Base-by-base conservation (phyloP, 176 grass and related monocot genomes). In the Zoysia pacifica region DNA sequence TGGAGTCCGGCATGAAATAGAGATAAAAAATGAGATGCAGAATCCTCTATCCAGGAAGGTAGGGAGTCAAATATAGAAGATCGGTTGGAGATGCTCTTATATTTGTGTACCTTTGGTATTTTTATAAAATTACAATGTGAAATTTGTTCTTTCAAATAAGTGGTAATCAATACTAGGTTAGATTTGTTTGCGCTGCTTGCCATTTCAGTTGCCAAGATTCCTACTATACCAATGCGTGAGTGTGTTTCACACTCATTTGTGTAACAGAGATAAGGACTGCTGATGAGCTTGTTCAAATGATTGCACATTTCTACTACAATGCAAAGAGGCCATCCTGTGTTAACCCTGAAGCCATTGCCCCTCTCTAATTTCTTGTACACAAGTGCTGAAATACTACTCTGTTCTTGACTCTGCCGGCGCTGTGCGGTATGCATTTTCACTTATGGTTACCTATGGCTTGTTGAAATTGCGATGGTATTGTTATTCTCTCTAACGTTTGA, bases 241-340 rank as follows among this genome's bases (percentile, higher is more conserved):
- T 73, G 8, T 51, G 1, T 36, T 60, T 40, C 70, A 53, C 45
- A 35, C 14, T 10, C 62, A 51, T 64, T 56, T 81, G 56, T 20
- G 62, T 72, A 56, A 65, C 78, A 95, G 92, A 91, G 59, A 79
- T 95, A 77, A 93, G 92, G 82, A 87, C 84, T 1, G 55, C 88
- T 49, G 90, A 99, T 51, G 89, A 94, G 46, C 51, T 91, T 70
- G 86, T 91, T 48, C 87, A 85, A 80, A 91, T 89, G 89, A 91
- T 89, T 48, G 83, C 89, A 18, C 86, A 89, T 92, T 95, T 99
- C 50, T 95, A 99, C 79, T 95, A 99, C 73, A 99, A 99, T 62
- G 96, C 92, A 82, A 99, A 91, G 79, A 90, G 86, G 75, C 96
- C 96, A 76, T 75, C 79, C 5, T 99, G 81, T n/a, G 73, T 99